Conservation (phyloP, 2,329 filamentous ascomycete species). For the Aspergillus piperis region DNA sequence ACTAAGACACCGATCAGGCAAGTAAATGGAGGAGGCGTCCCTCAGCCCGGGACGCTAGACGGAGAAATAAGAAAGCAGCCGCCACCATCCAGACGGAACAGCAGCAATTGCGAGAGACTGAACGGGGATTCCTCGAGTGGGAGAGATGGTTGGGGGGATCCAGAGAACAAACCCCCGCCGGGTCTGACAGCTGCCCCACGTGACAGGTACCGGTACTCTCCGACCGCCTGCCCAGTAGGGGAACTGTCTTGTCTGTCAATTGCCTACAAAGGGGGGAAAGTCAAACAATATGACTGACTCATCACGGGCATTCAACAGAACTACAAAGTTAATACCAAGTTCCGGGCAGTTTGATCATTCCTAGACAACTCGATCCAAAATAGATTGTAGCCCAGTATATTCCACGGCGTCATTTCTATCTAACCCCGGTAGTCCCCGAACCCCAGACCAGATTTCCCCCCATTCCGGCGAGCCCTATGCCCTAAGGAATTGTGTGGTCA, state of each 20-base stretch:
- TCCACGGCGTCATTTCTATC: no score
- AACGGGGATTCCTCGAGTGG: neutral
- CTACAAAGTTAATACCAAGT: no score
- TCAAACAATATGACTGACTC: no score
- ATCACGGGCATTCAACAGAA: no score
- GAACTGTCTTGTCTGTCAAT: neutral
- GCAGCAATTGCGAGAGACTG: neutral
- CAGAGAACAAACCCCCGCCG: neutral
- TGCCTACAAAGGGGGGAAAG: neutral
- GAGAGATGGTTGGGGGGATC: neutral
- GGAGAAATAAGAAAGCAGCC: neutral
- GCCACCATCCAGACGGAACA: neutral
- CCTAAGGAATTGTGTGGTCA: neutral
- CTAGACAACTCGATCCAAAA: no score
- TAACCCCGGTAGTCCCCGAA: neutral
- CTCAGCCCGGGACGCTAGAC: neutral
- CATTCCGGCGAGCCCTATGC: neutral
- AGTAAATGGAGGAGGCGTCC: neutral
- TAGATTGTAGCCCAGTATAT: no score
- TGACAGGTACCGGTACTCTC: neutral
- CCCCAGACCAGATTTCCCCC: neutral
- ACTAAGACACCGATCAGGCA: no score
- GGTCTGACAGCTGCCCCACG: conserved; percentile 1
- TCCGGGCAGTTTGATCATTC: no score
- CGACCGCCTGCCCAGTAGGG: neutral